Base-by-base conservation (phyloP, 495 filamentous ascomycete genomes). In the Podospora anserina region DNA sequence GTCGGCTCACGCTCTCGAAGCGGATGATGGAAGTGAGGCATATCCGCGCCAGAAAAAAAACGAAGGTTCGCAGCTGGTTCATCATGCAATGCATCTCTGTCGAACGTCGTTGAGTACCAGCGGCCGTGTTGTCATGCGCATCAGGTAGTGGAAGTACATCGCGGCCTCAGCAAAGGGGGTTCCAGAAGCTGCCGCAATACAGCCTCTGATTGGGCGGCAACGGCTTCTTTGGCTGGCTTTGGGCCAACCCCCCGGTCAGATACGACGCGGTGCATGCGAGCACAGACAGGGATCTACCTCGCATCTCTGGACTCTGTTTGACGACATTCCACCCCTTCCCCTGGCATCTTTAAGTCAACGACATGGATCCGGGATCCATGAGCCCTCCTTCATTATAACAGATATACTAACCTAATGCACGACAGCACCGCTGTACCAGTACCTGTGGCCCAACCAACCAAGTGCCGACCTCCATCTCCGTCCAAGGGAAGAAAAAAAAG, bases 281-380 rank as follows among this genome's bases (percentile, higher is more conserved):
- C 70, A 75, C 74, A 28, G 74, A 78, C 76, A 74, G 68, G 71
- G 76, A 75, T 78, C 73, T 70, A 70, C 75, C 66, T 67, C 70
- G 72, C 75, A 77, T 69, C 59, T 55, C 44, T 68, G 66, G 65
- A 67, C 72, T 57, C 67, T 66, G 70, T 68, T 74, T 74, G 70
- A 75, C 75, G 73, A 74, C 73, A 75, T 70, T 65, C 69, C 65
- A 72, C 68, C 56, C 70, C 65, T 74, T 66, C 65, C 69, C 68
- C 65, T 39, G 18, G 74, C 68, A 65, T 64, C 58, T 66, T 73
- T 71, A 75, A 75, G 63, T 72, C 73, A 65, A 75, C 73, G 71
- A 77, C 75, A 77, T 77, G 75, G 75, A 77, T 74, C 73, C 61
- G 64, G 71, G 71, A 70, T 75, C 69, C 28, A 72, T 18, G 64